phyloP scores from a whole-genome alignment of 768 basidiomycete genomes.

The Pleurotus tuoliensis region DNA sequence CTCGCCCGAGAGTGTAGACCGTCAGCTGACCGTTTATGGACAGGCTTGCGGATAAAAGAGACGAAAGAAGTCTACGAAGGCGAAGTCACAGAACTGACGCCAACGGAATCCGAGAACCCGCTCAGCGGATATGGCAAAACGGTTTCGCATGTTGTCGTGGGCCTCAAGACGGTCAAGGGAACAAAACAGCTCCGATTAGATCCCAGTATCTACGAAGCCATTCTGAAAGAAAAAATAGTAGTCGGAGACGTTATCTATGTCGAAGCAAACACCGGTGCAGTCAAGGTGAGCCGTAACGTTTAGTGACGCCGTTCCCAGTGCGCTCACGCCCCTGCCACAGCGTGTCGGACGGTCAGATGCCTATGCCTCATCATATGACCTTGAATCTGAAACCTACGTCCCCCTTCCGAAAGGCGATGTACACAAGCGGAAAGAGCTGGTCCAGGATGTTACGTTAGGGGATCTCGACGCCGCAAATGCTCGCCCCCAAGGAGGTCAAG shows the following conservation, averaged over 20 bases:
- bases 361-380: constrained; percentile 95
- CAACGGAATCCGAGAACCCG: constrained; percentile 95
- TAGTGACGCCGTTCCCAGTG: neutral
- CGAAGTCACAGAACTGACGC: constrained; percentile 95
- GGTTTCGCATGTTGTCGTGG: constrained; percentile 95
- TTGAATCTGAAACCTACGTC: constrained; percentile 98
- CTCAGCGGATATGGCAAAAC: constrained; percentile 98
- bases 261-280: constrained; percentile 90
- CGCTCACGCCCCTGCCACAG: constrained; percentile 33
- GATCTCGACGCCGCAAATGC: constrained; percentile 97
- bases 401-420: constrained; percentile 96
- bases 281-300: constrained; percentile 59
- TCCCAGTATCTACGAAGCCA: constrained; percentile 94
- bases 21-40: constrained; percentile 2
- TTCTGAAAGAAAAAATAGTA: constrained; percentile 94
- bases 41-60: constrained; percentile 96
- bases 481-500: constrained; percentile 92
- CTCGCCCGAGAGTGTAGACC: neutral
- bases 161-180: constrained; percentile 88
- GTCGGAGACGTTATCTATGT: constrained; percentile 97
- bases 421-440: constrained; percentile 92
- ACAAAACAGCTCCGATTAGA: constrained; percentile 94
- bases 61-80: constrained; percentile 99
- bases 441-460: constrained; percentile 92
- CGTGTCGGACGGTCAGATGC: constrained; percentile 96